These are phyloP conservation scores for Penicillium sp. DNA, from an alignment of 2,329 filamentous ascomycete genomes.

Conservation along the genomic window DNA sequence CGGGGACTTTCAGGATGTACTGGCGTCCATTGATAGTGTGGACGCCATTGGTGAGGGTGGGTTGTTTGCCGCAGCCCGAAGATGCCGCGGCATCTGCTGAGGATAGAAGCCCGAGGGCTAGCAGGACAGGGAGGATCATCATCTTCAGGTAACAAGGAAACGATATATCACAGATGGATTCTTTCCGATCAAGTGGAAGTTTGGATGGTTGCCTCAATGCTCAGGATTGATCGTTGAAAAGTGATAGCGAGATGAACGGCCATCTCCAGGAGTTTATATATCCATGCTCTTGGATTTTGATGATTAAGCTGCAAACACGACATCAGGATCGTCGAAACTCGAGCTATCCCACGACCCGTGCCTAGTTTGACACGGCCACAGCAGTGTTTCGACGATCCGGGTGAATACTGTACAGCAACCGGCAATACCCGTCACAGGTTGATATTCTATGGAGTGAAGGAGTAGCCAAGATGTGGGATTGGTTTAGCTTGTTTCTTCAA, in stretches of 20 bases:
- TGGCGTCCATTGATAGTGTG: conserved; percentile 11
- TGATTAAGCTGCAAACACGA: not conserved
- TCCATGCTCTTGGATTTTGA: not conserved
- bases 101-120: not conserved
- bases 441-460: too few relatives aligned
- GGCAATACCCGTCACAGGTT: too few relatives aligned
- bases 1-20: conserved; percentile 12
- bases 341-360: not conserved
- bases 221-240: not conserved
- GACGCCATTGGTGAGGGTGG: conserved; percentile 8
- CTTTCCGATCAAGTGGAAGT: not conserved
- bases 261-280: not conserved
- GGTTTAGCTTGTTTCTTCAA: too few relatives aligned
- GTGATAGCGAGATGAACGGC: not conserved
- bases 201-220: not conserved
- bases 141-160: not conserved
- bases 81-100: conserved; percentile 1
- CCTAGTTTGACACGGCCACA: not conserved
- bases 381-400: too few relatives aligned
- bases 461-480: too few relatives aligned
- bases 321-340: not conserved
- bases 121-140: conserved; percentile 1
- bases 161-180: not conserved
- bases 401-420: too few relatives aligned
- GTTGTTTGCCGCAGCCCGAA: conserved; percentile 12